Conservation (phyloP, 768 basidiomycete species). For the Termitomyces sp. region DNA sequence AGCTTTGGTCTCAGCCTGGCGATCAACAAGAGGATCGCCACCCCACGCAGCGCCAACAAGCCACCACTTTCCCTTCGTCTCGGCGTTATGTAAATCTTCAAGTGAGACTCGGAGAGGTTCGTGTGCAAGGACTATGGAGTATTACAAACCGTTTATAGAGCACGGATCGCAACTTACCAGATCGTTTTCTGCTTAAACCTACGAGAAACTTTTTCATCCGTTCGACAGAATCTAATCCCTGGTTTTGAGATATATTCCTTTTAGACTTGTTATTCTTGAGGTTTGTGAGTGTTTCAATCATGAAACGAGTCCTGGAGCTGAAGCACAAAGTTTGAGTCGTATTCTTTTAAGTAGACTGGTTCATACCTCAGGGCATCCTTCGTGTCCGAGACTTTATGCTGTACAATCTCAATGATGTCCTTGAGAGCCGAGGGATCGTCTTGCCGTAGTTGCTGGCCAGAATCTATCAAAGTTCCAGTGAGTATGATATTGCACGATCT, state of each 20-base stretch:
- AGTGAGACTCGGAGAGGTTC: constrained; percentile 86
- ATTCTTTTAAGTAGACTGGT: background rate
- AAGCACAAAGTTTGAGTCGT: background rate
- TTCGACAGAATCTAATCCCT: constrained; percentile 71
- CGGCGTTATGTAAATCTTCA: constrained; percentile 77
- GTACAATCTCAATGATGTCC: constrained; percentile 83
- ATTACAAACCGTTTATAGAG: background rate
- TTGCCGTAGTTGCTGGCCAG: constrained; percentile 84
- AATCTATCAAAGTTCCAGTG: constrained; percentile 44
- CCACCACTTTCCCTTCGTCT: constrained; percentile 97
- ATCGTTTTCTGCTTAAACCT: constrained; percentile 69
- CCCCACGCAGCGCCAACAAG: constrained; percentile 95
- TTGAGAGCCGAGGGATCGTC: constrained; percentile 92
- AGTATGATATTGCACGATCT: background rate
- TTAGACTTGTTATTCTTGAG: constrained; percentile 89
- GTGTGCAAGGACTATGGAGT: constrained; percentile 59
- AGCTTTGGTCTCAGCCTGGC: constrained; percentile 33
- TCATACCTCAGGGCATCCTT: constrained; percentile 46
- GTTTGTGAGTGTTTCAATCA: constrained; percentile 90
- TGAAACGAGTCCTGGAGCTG: constrained; percentile 90
- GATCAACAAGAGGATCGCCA: constrained; percentile 85
- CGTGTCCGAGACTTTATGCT: constrained; percentile 55
- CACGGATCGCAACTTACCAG: constrained; percentile 39
- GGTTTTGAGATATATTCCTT: constrained; percentile 54
- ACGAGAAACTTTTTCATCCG: constrained; percentile 86